Base-by-base conservation (phyloP, 2,329 filamentous ascomycete species). In the Colletotrichum agaves region DNA sequence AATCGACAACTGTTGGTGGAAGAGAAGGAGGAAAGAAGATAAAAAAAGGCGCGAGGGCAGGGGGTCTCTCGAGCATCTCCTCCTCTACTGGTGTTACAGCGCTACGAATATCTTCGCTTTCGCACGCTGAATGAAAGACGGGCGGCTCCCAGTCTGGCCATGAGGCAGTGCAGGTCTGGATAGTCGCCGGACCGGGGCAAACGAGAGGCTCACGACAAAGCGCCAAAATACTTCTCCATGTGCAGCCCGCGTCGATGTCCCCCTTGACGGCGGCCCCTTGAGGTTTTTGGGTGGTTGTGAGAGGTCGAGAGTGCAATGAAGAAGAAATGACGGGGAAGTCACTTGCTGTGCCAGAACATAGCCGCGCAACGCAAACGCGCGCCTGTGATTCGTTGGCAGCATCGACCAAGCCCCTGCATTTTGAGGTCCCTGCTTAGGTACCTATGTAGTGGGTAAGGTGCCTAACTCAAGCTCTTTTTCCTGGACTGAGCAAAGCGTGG, bases 191-290 rank as follows among this genome's bases (percentile, higher is more conserved):
- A 60, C 67, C 63, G 23, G 63, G 55, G 50, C 21, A 69, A 76
- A 78, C 49, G 75, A 78, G 76, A 78, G 77, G 77, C 69, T 73
- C 61, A 75, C 62, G 70, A 47, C 70, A 72, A 75, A 71, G 74
- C 75, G 74, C 76, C 71, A 73, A 72, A 73, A 72, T 65, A 55
- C 47, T n/a, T 33, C 37, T n/a, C 35, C 44, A 47, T 21, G 61
- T 37, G 61, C n/a, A 55, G 11, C 7, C 15, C 49, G 35, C 59
- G 27, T n/a, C 41, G 17, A 12, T 27, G 6, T 27, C 27, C 27
- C 27, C 33, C 35, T 6, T 33, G 19, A 7, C 21, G 27, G 27
- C 33, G 37, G 13, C 21, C 13, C 21, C 17, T 57, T 57, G 10
- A 37, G 21, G 39, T 15, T 50, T 50, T 15, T 33, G 39, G 60